Conservation (phyloP, 495 filamentous ascomycete species). For the Annulohypoxylon maeteangense region DNA sequence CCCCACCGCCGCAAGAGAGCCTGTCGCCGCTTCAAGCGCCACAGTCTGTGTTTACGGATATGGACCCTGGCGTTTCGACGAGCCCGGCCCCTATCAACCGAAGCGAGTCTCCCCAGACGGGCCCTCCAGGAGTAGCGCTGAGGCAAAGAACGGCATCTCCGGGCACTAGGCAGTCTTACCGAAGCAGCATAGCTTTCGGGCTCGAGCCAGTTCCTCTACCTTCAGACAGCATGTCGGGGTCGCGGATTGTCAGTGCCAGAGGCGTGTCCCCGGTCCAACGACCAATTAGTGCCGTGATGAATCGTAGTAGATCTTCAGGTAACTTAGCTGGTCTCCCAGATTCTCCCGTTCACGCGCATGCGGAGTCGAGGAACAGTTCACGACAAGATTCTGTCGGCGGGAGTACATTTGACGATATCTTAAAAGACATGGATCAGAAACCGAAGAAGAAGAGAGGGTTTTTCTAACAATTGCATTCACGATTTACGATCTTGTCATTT, state of each 20-base stretch:
- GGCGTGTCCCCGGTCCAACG: slow-evolving; percentile 44
- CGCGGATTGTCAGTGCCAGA: slow-evolving; percentile 41
- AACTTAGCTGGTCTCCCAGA: slow-evolving; percentile 40
- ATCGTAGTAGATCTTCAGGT: slow-evolving; percentile 44
- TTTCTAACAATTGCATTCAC: slow-evolving; percentile 46
- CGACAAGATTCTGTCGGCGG: slow-evolving; percentile 55
- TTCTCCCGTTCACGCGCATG: slow-evolving; percentile 23
- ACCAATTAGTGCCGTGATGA: slow-evolving; percentile 41
- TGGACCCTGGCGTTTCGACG: slow-evolving; percentile 38
- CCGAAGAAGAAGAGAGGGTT: slow-evolving; percentile 58
- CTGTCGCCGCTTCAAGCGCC: slow-evolving; percentile 54
- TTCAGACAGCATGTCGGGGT: slow-evolving; percentile 29
- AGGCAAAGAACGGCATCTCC: slow-evolving; percentile 49
- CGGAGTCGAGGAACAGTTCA: slow-evolving; percentile 40
- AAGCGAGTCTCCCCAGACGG: slow-evolving; percentile 44
- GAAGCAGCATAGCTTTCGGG: slow-evolving; percentile 59
- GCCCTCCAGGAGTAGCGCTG: slow-evolving; percentile 47
- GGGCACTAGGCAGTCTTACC: slow-evolving; percentile 47
- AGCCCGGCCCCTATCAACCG: slow-evolving; percentile 38
- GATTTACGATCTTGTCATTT: slow-evolving; percentile 17
- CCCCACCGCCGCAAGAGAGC: slow-evolving; percentile 37
- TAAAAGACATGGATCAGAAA: slow-evolving; percentile 61
- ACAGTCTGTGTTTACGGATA: slow-evolving; percentile 46
- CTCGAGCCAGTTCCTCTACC: slow-evolving; percentile 55
- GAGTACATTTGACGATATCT: slow-evolving; percentile 73